Percentiles rank a stretch among this genome's conserved stretches.
These are phyloP conservation scores for Auricularia cornea DNA, from an alignment of 768 basidiomycete genomes.

Conservation along the genomic window DNA sequence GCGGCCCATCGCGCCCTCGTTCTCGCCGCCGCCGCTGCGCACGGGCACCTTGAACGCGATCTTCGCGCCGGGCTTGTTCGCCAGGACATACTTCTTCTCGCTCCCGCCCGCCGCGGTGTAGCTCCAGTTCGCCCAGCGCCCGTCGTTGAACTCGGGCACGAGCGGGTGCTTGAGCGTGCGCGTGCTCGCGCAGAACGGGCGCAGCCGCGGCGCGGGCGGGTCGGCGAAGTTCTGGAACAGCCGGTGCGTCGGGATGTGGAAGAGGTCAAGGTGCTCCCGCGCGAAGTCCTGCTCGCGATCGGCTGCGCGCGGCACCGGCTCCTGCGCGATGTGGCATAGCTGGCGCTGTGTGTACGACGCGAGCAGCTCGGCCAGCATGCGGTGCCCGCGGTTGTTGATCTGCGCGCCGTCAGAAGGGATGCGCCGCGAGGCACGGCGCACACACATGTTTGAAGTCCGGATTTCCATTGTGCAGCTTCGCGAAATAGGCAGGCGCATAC, in stretches of 20 bases:
- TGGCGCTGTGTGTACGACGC: slow-evolving; percentile 7
- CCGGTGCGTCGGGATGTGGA: not conserved
- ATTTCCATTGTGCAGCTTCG: not conserved
- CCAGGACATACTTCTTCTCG: not conserved
- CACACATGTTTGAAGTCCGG: slow-evolving; percentile 8
- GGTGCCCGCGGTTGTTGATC: slow-evolving; percentile 5
- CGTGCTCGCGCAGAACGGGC: slow-evolving; percentile 3
- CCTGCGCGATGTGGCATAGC: slow-evolving; percentile 4
- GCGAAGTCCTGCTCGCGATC: not conserved
- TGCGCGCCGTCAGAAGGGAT: not conserved
- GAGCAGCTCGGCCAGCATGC: slow-evolving; percentile 7
- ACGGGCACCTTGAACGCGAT: not conserved
- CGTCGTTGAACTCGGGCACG: slow-evolving; percentile 3
- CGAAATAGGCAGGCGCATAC: slow-evolving; percentile 6
- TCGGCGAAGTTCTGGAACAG: not conserved
- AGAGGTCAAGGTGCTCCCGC: not conserved
- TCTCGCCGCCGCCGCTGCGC: not conserved
- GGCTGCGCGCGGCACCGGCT: not conserved
- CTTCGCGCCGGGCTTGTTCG: not conserved
- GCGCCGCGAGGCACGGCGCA: not conserved
- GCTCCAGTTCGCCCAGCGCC: slow-evolving; percentile 4
- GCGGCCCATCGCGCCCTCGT: not conserved
- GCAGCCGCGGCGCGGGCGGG: not conserved
- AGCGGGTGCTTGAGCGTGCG: slow-evolving; percentile 8
- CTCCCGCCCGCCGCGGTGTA: not conserved